A percentile compares a stretch with the other conserved stretches of the same genome.
phyloP scores from a whole-genome alignment of 2,329 filamentous ascomycete genomes.

The Annulohypoxylon truncatum region DNA sequence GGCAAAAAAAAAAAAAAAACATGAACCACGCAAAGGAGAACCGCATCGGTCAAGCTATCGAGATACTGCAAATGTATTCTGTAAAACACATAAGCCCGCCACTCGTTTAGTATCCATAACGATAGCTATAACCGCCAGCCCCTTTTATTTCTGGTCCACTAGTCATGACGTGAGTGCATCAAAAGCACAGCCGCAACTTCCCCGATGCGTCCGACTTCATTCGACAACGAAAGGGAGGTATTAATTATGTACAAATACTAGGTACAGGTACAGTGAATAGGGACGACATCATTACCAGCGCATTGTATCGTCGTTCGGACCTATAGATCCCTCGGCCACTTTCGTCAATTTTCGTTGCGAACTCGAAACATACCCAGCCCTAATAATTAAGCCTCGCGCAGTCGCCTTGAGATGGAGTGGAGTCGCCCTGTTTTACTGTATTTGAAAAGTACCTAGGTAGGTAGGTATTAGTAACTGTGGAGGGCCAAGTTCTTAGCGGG shows the following conservation, averaged over 20 bases:
- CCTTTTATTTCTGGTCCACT: constrained; percentile 2
- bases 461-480: constrained; percentile 1
- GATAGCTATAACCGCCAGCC: constrained; percentile 7
- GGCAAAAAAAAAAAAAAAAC: no score
- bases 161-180: constrained; percentile 6
- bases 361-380: constrained; percentile 22
- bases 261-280: constrained; percentile 31
- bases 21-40: neutral
- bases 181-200: constrained; percentile 8
- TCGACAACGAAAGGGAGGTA: constrained; percentile 30
- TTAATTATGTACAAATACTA: constrained; percentile 42
- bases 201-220: constrained; percentile 7
- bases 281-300: constrained; percentile 26
- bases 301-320: constrained; percentile 27
- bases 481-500: constrained; percentile 40
- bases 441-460: constrained; percentile 2
- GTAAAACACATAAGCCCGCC: neutral
- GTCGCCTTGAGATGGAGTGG: constrained; percentile 25
- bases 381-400: constrained; percentile 16
- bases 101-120: neutral
- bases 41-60: neutral
- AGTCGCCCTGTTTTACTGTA: constrained; percentile 24
- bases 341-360: constrained; percentile 21
- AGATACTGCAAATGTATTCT: constrained; percentile 4
- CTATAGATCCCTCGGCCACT: constrained; percentile 15